Base-by-base conservation (phyloP, 2,329 filamentous ascomycete genomes). In the Epichloe baconii region DNA sequence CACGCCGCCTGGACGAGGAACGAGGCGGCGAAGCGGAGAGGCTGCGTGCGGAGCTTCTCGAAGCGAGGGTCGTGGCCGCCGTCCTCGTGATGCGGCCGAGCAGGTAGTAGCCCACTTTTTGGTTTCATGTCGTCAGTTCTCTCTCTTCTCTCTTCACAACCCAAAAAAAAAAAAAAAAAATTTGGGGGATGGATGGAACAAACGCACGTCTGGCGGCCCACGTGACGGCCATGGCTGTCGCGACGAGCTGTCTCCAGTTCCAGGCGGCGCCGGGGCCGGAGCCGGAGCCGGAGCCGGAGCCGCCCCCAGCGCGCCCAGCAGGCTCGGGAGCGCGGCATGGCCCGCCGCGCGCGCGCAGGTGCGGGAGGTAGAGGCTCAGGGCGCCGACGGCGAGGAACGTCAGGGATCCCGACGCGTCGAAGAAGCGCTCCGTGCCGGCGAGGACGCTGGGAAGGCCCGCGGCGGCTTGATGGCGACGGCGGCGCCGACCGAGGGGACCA, bases 331-430 rank as follows among this genome's bases (percentile, higher is more conserved):
- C 58, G 1, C 74, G 72, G 5, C 26, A 12, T 47, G 40, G 47
- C 77, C 73, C 48, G 71, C 73, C 48, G 44, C 73, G 70, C 14
- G 77, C 77, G 42, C 80, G 71, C 51, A 83, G 66, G 3, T 74
- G 73, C 0, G 82, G 82, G 15, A 85, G 69, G 55, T 78, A 80
- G 15, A 86, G 68, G 53, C 76, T 79, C 31, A 85, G 64, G 0
- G 78, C 76, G 14, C 79, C 79, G 62, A 82, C 81, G 50, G 79
- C 78, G 38, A 86, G 71, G 61, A 83, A 84, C 2, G 82, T 85
- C 35, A 83, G 60, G 14, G 80, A 81, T 46, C 83, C 83, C 2
- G 79, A 82, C 46, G 83, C 64, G 61, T 86, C 83, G 62, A 83
- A 86, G 70, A 83, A 84, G 38, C 78, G 75, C 60, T 86, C 83